Conservation (phyloP, 2,329 filamentous ascomycete species). For the Colletotrichum navitas region DNA sequence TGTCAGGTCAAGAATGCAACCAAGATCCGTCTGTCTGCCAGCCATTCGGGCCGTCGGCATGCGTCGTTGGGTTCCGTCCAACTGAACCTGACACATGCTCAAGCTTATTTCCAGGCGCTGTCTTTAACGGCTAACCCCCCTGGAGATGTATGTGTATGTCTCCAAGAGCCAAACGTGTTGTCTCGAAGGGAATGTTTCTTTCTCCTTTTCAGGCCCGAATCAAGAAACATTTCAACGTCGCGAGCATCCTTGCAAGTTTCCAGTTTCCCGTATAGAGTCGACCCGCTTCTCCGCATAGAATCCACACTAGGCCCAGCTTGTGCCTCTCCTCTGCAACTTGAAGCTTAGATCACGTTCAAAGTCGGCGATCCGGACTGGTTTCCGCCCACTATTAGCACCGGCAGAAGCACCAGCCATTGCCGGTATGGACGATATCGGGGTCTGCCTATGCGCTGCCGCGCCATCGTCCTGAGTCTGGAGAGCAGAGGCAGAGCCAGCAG, state of each 20-base stretch:
- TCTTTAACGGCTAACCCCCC: not conserved
- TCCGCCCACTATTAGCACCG: not conserved
- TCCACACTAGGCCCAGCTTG: constrained; percentile 1
- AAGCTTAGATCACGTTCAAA: constrained; percentile 10
- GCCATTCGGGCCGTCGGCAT: not conserved
- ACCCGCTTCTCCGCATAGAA: not conserved
- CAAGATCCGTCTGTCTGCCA: not conserved
- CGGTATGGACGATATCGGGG: not conserved
- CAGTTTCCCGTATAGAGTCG: not conserved
- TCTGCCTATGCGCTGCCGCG: constrained; percentile 26
- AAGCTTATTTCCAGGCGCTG: not conserved
- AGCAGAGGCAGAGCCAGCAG: constrained; percentile 6
- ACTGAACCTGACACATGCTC: constrained; percentile 34
- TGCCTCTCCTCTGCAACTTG: not conserved
- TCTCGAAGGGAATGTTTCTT: not conserved
- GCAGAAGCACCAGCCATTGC: not conserved
- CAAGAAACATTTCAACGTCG: constrained; percentile 1
- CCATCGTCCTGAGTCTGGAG: not conserved
- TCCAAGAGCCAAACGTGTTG: not conserved
- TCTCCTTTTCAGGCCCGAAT: not conserved
- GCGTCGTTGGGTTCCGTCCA: not conserved
- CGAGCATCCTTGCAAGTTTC: constrained; percentile 1
- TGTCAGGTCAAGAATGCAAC: not conserved
- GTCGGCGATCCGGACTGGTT: not conserved
- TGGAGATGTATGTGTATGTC: too few species aligned